Evolutionary conservation across 805 yeast species (phyloP).

Genomic region (Lipomyces anomalus): DNA sequence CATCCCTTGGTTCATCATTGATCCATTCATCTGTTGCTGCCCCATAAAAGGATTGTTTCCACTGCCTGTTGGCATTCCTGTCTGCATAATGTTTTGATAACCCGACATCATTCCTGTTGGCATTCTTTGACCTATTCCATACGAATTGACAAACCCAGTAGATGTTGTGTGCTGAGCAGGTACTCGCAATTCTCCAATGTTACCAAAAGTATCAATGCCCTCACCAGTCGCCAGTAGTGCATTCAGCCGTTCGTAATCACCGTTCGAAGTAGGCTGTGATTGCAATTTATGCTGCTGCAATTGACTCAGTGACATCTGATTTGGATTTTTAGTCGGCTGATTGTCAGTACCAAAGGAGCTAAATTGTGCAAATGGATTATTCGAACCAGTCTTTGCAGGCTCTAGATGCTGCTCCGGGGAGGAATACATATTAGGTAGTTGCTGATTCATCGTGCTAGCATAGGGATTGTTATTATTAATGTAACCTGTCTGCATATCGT

Average conservation of each 20-base stretch:
- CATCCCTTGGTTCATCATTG: too few species aligned
- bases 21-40: too few species aligned
- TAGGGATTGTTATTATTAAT: too few species aligned
- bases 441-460: slow-evolving; percentile 4
- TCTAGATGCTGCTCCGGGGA: slow-evolving; percentile 46
- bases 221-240: slow-evolving; percentile 77
- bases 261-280: slow-evolving; percentile 36
- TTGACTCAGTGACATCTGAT: slow-evolving; percentile 10
- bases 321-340: neutral
- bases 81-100: neutral
- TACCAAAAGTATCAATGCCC: slow-evolving; percentile 90
- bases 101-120: neutral
- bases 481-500: neutral
- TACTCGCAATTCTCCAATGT: slow-evolving; percentile 73
- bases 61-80: slow-evolving; percentile 22
- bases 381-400: slow-evolving; percentile 37
- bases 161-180: slow-evolving; percentile 91
- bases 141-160: slow-evolving; percentile 74
- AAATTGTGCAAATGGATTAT: neutral
- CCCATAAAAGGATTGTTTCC: neutral
- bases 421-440: slow-evolving; percentile 39
- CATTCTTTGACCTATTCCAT: slow-evolving; percentile 63
- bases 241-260: slow-evolving; percentile 57
- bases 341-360: neutral
- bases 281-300: slow-evolving; percentile 31